phyloP scores from a whole-genome alignment of 2,329 filamentous ascomycete species.

The Xylariaceae sp. region DNA sequence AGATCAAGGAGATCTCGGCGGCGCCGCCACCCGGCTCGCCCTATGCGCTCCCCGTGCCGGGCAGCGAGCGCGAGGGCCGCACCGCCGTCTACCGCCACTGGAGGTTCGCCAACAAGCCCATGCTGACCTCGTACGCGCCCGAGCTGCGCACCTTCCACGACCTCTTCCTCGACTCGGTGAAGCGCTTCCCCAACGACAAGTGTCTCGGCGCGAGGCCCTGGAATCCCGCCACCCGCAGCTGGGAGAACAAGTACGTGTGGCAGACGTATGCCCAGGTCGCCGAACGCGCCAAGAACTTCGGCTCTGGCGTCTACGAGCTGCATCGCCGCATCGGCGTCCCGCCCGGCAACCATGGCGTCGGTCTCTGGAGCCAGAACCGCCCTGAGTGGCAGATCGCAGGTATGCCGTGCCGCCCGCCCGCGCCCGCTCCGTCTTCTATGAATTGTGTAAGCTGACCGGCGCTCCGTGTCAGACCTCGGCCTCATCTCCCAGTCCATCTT shows the following conservation, averaged over 20 bases:
- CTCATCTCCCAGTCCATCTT: constrained; percentile 81
- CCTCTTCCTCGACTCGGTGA: constrained; percentile 63
- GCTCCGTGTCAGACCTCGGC: constrained; percentile 59
- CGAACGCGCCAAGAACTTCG: constrained; percentile 72
- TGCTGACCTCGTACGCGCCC: constrained; percentile 67
- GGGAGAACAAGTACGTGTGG: constrained; percentile 71
- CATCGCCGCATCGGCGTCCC: constrained; percentile 65
- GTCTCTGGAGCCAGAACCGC: constrained; percentile 80
- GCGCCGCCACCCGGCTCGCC: constrained; percentile 67
- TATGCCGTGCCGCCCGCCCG: constrained; percentile 27
- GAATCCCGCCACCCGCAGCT: constrained; percentile 65
- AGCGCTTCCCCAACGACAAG: constrained; percentile 55
- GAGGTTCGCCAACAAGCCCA: constrained; percentile 61
- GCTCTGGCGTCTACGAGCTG: constrained; percentile 76
- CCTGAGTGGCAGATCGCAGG: constrained; percentile 83
- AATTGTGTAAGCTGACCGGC: too few relatives aligned
- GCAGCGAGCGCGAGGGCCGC: constrained; percentile 64
- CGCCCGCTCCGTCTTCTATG: not conserved
- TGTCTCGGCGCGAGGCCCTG: constrained; percentile 79
- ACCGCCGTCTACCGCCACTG: constrained; percentile 77
- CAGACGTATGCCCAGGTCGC: constrained; percentile 74
- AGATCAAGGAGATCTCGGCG: constrained; percentile 45
- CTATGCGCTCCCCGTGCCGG: constrained; percentile 71
- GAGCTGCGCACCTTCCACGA: constrained; percentile 68
- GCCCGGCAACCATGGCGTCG: constrained; percentile 63